These are phyloP conservation scores for Trichoderma erinaceum DNA, from an alignment of 495 filamentous ascomycete species.

Conservation along the genomic window DNA sequence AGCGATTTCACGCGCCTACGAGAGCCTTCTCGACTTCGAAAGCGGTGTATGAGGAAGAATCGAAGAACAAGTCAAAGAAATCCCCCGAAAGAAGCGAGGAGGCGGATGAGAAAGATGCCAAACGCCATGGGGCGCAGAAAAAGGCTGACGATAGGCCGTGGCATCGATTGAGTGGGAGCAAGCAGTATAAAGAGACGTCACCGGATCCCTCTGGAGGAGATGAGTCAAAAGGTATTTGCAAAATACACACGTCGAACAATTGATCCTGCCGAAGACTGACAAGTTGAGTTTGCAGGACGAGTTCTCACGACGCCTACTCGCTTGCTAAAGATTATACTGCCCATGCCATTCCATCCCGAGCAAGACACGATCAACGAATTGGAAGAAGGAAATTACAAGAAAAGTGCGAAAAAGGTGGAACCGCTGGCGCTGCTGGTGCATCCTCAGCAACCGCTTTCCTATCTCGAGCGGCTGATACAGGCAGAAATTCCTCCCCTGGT, in stretches of 20 bases:
- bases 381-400: conserved; percentile 39
- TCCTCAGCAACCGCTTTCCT: conserved; percentile 87
- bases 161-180: conserved; percentile 61
- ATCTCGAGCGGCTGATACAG: conserved; percentile 86
- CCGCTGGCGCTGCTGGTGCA: conserved; percentile 85
- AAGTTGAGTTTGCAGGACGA: conserved; percentile 52
- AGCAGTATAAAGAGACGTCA: conserved; percentile 37
- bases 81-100: conserved; percentile 34
- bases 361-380: conserved; percentile 32
- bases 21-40: background rate
- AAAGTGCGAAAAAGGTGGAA: conserved; percentile 57
- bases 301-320: conserved; percentile 85
- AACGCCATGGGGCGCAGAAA: conserved; percentile 23
- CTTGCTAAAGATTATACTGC: conserved; percentile 82
- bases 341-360: conserved; percentile 57
- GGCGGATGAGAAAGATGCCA: conserved; percentile 33
- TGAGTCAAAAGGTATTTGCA: conserved; percentile 57
- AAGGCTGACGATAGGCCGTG: conserved; percentile 50
- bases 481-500: conserved; percentile 74
- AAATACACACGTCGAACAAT: background rate
- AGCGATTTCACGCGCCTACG: background rate
- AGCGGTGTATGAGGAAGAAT: background rate
- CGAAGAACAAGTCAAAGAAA: conserved; percentile 30
- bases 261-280: background rate
- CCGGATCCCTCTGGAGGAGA: conserved; percentile 32